Base-by-base conservation (phyloP, 2,329 filamentous ascomycete species). In the Tolypocladium sp. region DNA sequence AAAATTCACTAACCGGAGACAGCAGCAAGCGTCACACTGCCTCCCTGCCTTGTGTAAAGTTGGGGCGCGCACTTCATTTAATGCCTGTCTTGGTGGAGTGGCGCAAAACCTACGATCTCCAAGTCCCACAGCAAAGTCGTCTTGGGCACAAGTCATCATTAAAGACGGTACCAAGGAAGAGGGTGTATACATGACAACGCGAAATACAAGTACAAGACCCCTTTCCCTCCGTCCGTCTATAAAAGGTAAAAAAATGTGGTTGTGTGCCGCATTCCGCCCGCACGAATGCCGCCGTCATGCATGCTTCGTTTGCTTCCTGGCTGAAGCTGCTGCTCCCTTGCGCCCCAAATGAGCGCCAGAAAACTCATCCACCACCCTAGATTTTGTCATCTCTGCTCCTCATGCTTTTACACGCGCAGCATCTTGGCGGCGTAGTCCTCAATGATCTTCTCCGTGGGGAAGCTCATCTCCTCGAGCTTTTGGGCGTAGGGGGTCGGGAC, bases 401-500 rank as follows among this genome's bases (percentile, higher is more conserved):
- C 38, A 4, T 1, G 22, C 25, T n/a, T 62, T 78, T 86, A 94
- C 72, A 95, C 79, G 66, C 86, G 84, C 71, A 99, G 82, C 68
- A 97, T 81, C 86, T 97, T 97, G 67, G 88, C 91, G 58, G 89
- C 89, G 74, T 94, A 93, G 68, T 89, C 81, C 75, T 91, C 88
- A 71, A 99, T 97, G 68, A 96, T 82, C 65, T 87, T 76, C 80
- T 96, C 91, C 66, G 88, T 90, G 56, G 94, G 94, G 88, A 99
- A 99, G 70, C 83, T 83, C 91, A 99, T 89, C 78, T 94, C 87
- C 83, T 99, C 94, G 60, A 99, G 84, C 74, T 91, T 90, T 76
- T 88, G 82, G 60, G 94, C 93, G 73, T 99, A 97, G 42, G 94
- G 94, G 9, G 94, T 99, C 56, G 94, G 94, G 15, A 99, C 94